Base-by-base conservation (phyloP, 192 early-diverging fungal genomes). In the Gryganskiella cystojenkinii region DNA sequence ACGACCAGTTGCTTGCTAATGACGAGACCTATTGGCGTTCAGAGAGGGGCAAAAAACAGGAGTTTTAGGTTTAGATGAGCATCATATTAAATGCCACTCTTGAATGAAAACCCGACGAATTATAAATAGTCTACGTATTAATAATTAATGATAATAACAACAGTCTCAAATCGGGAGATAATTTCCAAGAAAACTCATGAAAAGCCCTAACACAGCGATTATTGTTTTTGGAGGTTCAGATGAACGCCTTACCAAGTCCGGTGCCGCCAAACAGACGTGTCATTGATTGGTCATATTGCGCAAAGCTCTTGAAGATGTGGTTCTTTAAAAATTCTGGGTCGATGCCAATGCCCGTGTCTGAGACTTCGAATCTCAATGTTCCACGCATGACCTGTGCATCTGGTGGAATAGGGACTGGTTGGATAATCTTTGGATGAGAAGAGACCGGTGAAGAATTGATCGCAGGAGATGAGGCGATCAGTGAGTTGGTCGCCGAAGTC, bases 311-410 rank as follows among this genome's bases (percentile, higher is more conserved):
- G 66, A 93, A 94, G 46, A 93, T 86, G 20, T 76, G 65, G 58
- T 88, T 79, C 34, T 80, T 70, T 61, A 88, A 82, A 60, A 90
- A 91, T 27, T 89, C 85, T 13, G 81, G 80, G 37, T 87, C 80
- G 53, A 94, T 92, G 3, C 93, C 93, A 53, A 94, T 94, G 3
- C 93, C 93, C 2, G 91, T 91, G 60, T 94, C 93, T 14, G 71
- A 73, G 44, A 95, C 84, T 24, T 84, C 82, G 20, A 94, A 80
- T 47, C 85, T 70, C 24, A 93, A 80, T 31, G 64, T 73, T 35
- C 79, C 56, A 9, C 79, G 57, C 0, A 47, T 58, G 19, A 63
- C 60, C 11, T 30, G 34, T 2, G 65, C 64, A 37, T 68, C 73
- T 31, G 65, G 34, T 19, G 73, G 73, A 52, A 75, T 54, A 1